phyloP scores from a whole-genome alignment of 192 early-diverging fungal species.

The Coemansia sp. region DNA sequence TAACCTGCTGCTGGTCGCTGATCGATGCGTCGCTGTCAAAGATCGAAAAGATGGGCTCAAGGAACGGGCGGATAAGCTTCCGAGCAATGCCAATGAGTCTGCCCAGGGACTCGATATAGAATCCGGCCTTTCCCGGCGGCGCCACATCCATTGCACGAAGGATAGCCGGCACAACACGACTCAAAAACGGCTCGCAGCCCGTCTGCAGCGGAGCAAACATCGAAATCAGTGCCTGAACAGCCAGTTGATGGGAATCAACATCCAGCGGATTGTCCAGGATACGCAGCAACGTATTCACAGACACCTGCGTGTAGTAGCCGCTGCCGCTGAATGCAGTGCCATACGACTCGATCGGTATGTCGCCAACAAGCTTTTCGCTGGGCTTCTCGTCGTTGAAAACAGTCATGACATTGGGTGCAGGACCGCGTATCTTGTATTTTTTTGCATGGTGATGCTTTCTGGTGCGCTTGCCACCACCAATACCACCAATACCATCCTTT shows the following conservation, averaged over 20 bases:
- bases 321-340: slow-evolving; percentile 53
- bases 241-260: slow-evolving; percentile 78
- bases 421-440: background rate
- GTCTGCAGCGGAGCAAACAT: slow-evolving; percentile 82
- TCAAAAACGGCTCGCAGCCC: slow-evolving; percentile 20
- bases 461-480: background rate
- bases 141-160: slow-evolving; percentile 83
- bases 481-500: background rate
- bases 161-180: slow-evolving; percentile 78
- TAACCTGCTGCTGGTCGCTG: slow-evolving; percentile 65
- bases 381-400: slow-evolving; percentile 32
- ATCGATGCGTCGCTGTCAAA: slow-evolving; percentile 77
- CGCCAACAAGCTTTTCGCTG: slow-evolving; percentile 25
- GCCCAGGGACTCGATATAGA: slow-evolving; percentile 86
- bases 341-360: slow-evolving; percentile 25
- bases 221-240: slow-evolving; percentile 88
- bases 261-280: slow-evolving; percentile 84
- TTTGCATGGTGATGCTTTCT: background rate
- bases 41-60: slow-evolving; percentile 78
- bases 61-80: slow-evolving; percentile 87
- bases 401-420: slow-evolving; percentile 32
- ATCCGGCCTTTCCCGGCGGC: slow-evolving; percentile 74
- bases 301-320: slow-evolving; percentile 90
- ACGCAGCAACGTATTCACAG: slow-evolving; percentile 84
- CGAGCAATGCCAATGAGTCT: slow-evolving; percentile 85